Conservation (phyloP, 306 rosid genomes). For the Prinsepia uniflora region DNA sequence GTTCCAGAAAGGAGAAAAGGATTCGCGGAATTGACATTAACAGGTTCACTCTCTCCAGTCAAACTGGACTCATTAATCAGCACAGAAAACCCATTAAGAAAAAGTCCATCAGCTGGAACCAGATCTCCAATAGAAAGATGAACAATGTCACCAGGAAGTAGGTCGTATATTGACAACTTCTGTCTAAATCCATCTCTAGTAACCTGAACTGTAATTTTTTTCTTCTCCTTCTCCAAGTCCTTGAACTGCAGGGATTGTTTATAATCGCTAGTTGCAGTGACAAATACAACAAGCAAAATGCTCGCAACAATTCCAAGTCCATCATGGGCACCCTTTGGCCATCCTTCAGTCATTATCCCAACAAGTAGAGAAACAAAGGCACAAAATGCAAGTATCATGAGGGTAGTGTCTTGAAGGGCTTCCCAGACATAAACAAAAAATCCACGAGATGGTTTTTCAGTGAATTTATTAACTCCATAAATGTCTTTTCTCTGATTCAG, state of each 20-base stretch:
- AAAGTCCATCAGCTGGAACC: slow-evolving; percentile 97
- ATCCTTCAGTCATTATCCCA: slow-evolving; percentile 85
- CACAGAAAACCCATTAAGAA: slow-evolving; percentile 78
- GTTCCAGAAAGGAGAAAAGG: slow-evolving; percentile 98
- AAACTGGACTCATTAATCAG: slow-evolving; percentile 89
- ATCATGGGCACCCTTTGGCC: slow-evolving; percentile 99
- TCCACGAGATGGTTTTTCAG: slow-evolving; percentile 77
- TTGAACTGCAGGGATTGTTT: slow-evolving; percentile 92
- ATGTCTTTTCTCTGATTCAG: slow-evolving; percentile 59
- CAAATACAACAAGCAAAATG: slow-evolving; percentile 92
- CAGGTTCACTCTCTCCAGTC: slow-evolving; percentile 98
- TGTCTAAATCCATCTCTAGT: slow-evolving; percentile 81
- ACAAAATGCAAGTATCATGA: slow-evolving; percentile 86
- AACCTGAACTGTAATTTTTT: slow-evolving; percentile 76
- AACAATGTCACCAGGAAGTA: slow-evolving; percentile 94
- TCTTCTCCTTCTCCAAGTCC: slow-evolving; percentile 96
- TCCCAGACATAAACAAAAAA: slow-evolving; percentile 91
- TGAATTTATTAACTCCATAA: slow-evolving; percentile 82
- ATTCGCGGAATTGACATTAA: slow-evolving; percentile 45
- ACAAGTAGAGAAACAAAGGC: slow-evolving; percentile 78
- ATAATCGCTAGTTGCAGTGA: slow-evolving; percentile 93
- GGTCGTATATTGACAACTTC: slow-evolving; percentile 84
- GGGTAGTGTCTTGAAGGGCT: slow-evolving; percentile 97
- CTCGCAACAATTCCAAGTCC: slow-evolving; percentile 99
- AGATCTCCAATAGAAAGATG: slow-evolving; percentile 91